These are phyloP conservation scores for Fusarium liriodendri DNA, from an alignment of 2,329 filamentous ascomycete species.

Conservation along the genomic window DNA sequence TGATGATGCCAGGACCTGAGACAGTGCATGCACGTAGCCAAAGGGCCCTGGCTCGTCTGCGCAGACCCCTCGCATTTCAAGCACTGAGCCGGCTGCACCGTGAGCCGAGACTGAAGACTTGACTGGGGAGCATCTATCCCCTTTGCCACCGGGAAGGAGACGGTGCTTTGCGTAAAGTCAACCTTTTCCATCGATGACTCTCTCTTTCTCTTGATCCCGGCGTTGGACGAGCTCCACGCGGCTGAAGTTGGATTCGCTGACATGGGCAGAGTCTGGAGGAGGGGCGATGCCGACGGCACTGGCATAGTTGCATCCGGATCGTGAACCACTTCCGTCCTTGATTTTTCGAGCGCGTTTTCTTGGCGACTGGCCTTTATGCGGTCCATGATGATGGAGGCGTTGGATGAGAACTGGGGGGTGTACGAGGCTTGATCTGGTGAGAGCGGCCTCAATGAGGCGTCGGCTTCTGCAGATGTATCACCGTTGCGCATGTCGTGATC, in stretches of 20 bases:
- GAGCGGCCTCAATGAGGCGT: background rate
- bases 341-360: background rate
- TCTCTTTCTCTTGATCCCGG: slow-evolving; percentile 47
- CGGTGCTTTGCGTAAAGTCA: slow-evolving; percentile 49
- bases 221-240: slow-evolving; percentile 4
- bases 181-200: slow-evolving; percentile 22
- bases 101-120: background rate
- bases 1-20: slow-evolving; percentile 40
- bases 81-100: slow-evolving; percentile 13
- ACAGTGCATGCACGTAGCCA: slow-evolving; percentile 39
- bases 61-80: slow-evolving; percentile 30
- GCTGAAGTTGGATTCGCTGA: background rate
- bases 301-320: slow-evolving; percentile 24
- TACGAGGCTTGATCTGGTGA: slow-evolving; percentile 37
- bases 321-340: background rate
- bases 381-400: slow-evolving; percentile 43
- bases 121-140: background rate
- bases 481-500: background rate
- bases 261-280: slow-evolving; percentile 9
- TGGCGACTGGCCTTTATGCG: slow-evolving; percentile 36
- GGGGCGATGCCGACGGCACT: slow-evolving; percentile 14
- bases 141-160: slow-evolving; percentile 41
- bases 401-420: slow-evolving; percentile 45
- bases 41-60: background rate
- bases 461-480: background rate